Evolutionary conservation across 2,329 filamentous ascomycete genomes (phyloP), one percentile per base, ranked within the genome.

Genomic region (Phialemonium atrogriseum): DNA sequence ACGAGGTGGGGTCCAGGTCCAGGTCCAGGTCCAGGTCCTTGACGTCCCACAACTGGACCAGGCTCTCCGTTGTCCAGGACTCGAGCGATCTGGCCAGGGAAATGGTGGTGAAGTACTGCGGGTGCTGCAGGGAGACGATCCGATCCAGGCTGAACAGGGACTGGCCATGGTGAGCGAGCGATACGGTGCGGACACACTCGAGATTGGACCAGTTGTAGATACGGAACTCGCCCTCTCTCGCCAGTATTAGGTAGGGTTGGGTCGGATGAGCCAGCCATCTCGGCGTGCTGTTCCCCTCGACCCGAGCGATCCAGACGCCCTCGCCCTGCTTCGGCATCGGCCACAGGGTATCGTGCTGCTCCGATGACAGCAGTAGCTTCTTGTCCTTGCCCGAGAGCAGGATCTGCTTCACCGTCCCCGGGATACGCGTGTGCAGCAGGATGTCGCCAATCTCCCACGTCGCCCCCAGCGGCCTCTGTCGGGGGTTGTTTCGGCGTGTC

Each of bases 311-410:
- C 35, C 26, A 38, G 5, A 2, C 2, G 5, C 19, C 25, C 20
- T 32, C 25, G 9, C 17, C 21, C 13, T 31, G 22, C n/a, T 27
- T 21, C 5, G 34, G 30, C 9, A 45, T n/a, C 5, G 35, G 10
- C 43, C 41, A 44, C 1, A 47, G 27, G 10, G 32, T 35, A 22
- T 38, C 34, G 2, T 33, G 24, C 9, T 32, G n/a, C 16, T 39
- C 33, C 5, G 34, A 36, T 12, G 33, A 41, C 7, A 39, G 21
- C 3, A 47, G 27, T 9, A 45, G 30, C 9, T 37, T 34, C 6
- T 33, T 19, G 23, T 39, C 30, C 4, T 26, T 32, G 5, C 38
- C 37, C 9, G 42, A 42, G 10, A 25, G 16, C 1, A 44, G 13
- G 9, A 44, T 23, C 14, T 46, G 42, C 14, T 10, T 20, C 17